Conservation (phyloP, 179 eudicot genomes). For the Corrigiola litoralis region DNA sequence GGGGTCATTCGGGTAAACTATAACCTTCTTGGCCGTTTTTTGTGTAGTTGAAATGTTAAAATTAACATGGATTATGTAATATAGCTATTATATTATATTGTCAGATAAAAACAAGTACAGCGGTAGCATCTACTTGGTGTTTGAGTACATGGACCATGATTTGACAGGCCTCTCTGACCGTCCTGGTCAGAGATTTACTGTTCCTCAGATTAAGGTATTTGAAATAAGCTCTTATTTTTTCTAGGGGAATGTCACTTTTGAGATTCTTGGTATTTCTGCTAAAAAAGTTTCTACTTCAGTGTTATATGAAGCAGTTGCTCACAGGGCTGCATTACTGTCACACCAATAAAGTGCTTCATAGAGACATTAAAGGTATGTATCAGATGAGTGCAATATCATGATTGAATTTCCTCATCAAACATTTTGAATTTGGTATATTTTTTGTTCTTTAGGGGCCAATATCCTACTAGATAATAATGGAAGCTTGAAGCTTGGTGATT, state of each 20-base stretch:
- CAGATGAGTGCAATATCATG: not conserved
- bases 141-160: constrained; percentile 38
- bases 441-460: constrained; percentile 25
- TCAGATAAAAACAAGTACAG: constrained; percentile 27
- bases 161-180: constrained; percentile 36
- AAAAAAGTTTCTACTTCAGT: constrained; percentile 16
- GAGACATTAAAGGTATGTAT: constrained; percentile 30
- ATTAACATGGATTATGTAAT: not conserved
- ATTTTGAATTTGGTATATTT: not conserved
- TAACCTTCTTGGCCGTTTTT: not conserved
- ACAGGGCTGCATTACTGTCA: constrained; percentile 34
- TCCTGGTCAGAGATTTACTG: constrained; percentile 34
- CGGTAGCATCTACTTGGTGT: constrained; percentile 28
- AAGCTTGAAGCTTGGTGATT: constrained; percentile 38
- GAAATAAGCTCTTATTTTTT: not conserved
- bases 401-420: constrained; percentile 1
- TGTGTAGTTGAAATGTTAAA: not conserved
- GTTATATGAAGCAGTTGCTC: constrained; percentile 36
- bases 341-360: constrained; percentile 30
- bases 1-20: constrained; percentile 3
- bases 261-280: constrained; percentile 3
- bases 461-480: constrained; percentile 32
- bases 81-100: not conserved
- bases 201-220: constrained; percentile 34
- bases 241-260: not conserved